phyloP scores from a whole-genome alignment of 2,329 filamentous ascomycete genomes.

The Calonectria montana region DNA sequence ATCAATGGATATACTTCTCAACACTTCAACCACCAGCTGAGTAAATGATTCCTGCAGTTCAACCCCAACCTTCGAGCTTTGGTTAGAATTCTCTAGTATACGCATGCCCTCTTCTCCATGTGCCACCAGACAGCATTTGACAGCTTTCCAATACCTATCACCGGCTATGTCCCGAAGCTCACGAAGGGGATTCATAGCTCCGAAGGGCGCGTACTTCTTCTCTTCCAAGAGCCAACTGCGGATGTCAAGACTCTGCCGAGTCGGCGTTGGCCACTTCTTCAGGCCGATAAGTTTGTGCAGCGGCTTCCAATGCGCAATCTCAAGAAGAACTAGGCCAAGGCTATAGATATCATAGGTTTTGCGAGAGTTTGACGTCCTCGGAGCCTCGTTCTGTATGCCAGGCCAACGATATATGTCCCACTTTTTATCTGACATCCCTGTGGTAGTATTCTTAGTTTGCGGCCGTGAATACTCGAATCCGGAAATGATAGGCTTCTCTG shows the following conservation, averaged over 20 bases:
- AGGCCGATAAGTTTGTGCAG: background rate
- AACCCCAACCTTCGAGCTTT: background rate
- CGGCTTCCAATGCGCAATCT: conserved; percentile 10
- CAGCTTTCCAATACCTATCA: conserved; percentile 1
- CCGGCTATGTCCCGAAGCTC: background rate
- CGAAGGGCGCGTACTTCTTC: background rate
- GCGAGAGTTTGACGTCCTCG: background rate
- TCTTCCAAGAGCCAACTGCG: conserved; percentile 2
- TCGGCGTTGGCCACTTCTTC: conserved; percentile 4
- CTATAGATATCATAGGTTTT: conserved; percentile 11
- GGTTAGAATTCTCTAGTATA: background rate
- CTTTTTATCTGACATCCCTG: background rate
- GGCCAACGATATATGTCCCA: conserved; percentile 16
- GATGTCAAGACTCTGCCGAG: background rate
- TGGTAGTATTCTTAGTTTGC: background rate
- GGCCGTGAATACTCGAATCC: conserved; percentile 8
- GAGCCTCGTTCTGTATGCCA: background rate
- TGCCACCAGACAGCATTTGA: conserved; percentile 5
- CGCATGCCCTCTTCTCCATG: conserved; percentile 1
- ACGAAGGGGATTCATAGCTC: background rate
- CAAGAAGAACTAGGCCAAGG: background rate
- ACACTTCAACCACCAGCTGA: background rate
- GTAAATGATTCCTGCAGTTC: conserved; percentile 4
- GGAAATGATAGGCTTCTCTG: conserved; percentile 2
- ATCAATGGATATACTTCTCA: background rate